phyloP scores from a whole-genome alignment of 805 yeast genomes.

The Candida chauliodis region DNA sequence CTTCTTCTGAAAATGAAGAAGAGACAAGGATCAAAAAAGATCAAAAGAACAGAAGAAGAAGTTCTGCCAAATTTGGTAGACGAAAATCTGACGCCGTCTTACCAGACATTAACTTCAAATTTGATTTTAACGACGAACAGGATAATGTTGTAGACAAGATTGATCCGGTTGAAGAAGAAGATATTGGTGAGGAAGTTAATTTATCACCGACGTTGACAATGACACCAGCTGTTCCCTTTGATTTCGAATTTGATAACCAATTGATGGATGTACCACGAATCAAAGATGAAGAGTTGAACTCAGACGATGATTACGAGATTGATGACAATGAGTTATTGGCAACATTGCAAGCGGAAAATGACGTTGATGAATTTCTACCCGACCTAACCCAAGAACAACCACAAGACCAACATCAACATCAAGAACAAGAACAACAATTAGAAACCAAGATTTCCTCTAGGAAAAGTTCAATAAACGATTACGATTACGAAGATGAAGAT shows the following conservation, averaged over 20 bases:
- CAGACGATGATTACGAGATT: slow-evolving; percentile 66
- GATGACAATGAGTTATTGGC: slow-evolving; percentile 47
- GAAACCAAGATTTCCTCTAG: background rate
- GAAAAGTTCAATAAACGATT: background rate
- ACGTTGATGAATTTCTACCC: slow-evolving; percentile 33
- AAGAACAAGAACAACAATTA: too few relatives aligned
- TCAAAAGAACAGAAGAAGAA: slow-evolving; percentile 7
- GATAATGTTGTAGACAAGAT: slow-evolving; percentile 8
- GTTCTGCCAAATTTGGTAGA: slow-evolving; percentile 27
- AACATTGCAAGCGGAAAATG: slow-evolving; percentile 46
- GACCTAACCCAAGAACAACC: slow-evolving; percentile 1
- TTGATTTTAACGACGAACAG: slow-evolving; percentile 35
- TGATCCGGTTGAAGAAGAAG: slow-evolving; percentile 15
- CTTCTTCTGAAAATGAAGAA: slow-evolving; percentile 5
- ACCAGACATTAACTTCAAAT: slow-evolving; percentile 40
- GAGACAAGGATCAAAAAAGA: background rate
- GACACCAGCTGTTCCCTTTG: slow-evolving; percentile 12
- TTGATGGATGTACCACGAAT: slow-evolving; percentile 49
- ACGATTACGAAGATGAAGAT: slow-evolving; percentile 29
- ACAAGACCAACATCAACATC: background rate
- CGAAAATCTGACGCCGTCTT: slow-evolving; percentile 36
- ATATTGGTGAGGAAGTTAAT: slow-evolving; percentile 15
- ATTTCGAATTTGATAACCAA: slow-evolving; percentile 29
- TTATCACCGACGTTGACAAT: slow-evolving; percentile 7
- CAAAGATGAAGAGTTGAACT: slow-evolving; percentile 44